Evolutionary conservation across 2,329 filamentous ascomycete genomes (phyloP), one percentile per base, ranked within the genome.

Genomic region (Thermothelomyces thermophilus): DNA sequence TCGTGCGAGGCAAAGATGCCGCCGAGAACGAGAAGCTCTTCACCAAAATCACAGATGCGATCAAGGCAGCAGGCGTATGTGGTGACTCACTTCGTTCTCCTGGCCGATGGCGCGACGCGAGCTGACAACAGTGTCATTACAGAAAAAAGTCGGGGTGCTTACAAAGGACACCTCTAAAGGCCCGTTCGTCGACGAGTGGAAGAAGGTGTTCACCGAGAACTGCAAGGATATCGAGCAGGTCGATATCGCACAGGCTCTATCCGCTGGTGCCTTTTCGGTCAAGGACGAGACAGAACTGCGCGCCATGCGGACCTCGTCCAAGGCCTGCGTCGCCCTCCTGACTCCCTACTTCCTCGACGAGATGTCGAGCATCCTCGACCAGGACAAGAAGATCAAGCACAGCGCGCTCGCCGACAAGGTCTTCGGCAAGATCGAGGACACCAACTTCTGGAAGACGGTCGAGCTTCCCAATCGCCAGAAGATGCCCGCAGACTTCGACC

Each of bases 261-360:
- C 93, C 8, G 79, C 82, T 8, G 80, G 84, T 36, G 90, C 89
- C 45, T 86, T 98, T 66, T 85, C 91, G 14, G 80, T 95, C 66
- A 98, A 98, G 70, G 93, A 97, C 64, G 90, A 96, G 68, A 86
- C 84, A 62, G 93, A 98, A 70, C 75, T 98, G 58, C 87, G 91
- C 58, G 85, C 88, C 10, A 96, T 98, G 78, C 84, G 94, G 64
- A 94, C 91, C 59, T 90, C 91, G 4, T 93, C 93, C 48, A 87
- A 93, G 64, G 91, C 93, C 41, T 96, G 90, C 60, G 91, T 94
- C 58, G 90, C 90, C 51, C 75, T 97, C 53, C 94, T 97, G 84
- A 89, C 89, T 44, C 89, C 91, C 52, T 98, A 93, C 69, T 97
- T 97, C 67, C 84, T 98, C 58, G 93, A 98, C 64, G 90, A 96